Evolutionary conservation across 257 asterid genomes (phyloP).

Genomic region (Galeopsis tetrahit): DNA sequence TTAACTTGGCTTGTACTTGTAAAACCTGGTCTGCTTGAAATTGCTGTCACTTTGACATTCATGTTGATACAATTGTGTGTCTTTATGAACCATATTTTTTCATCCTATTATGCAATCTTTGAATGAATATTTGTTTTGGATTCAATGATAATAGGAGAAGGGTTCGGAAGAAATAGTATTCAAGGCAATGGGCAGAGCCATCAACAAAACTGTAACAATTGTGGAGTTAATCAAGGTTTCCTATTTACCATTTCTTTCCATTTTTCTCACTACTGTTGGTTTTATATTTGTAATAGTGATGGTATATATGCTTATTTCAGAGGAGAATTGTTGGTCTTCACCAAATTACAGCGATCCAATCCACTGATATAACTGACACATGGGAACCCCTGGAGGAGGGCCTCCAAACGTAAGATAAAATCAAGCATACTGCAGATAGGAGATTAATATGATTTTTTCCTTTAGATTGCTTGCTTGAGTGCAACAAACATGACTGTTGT

Average conservation of each 20-base stretch:
- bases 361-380: conserved; percentile 91
- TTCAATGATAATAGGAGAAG: conserved; percentile 53
- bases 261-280: background rate
- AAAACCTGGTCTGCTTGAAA: background rate
- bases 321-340: conserved; percentile 98
- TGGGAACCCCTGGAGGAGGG: conserved; percentile 99
- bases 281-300: conserved; percentile 23
- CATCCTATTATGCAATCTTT: conserved; percentile 11
- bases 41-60: background rate
- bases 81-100: background rate
- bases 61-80: background rate
- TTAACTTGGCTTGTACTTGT: background rate
- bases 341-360: conserved; percentile 79
- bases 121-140: background rate
- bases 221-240: conserved; percentile 75
- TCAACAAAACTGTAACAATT: conserved; percentile 69
- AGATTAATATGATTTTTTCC: conserved; percentile 13
- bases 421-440: conserved; percentile 14
- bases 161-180: conserved; percentile 63
- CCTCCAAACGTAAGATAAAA: conserved; percentile 76
- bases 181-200: conserved; percentile 87
- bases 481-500: conserved; percentile 16
- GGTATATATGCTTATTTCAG: conserved; percentile 42
- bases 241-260: background rate
- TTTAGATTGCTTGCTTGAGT: conserved; percentile 8